Base-by-base conservation (phyloP, 2,329 filamentous ascomycete genomes). In the Neofusicoccum ribis region DNA sequence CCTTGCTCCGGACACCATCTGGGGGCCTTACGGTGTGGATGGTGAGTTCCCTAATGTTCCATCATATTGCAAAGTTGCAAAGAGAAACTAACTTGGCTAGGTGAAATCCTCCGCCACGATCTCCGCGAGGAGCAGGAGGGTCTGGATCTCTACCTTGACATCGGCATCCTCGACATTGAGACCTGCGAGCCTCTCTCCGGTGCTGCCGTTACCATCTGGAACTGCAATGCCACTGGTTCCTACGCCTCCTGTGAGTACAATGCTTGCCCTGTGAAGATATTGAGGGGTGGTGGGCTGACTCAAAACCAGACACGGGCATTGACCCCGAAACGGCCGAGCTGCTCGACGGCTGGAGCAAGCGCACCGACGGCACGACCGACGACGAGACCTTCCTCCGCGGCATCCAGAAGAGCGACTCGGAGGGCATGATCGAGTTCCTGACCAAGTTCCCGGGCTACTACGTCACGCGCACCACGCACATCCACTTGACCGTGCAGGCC, bases 121-220 rank as follows among this genome's bases (percentile, higher is more conserved):
- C 72, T 86, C 37, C 77, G 75, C 8, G 82, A 85, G 50, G 74
- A 75, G 15, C 78, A 85, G 70, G 67, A 70, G 5, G 85, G 84
- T 50, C 74, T 87, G 37, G 77, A 79, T 34, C 72, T 85, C 46
- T 78, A 79, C 2, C 73, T 85, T 9, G 83, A 85, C 69, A 79
- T 84, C 67, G 84, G 86, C 71, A 76, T 86, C 61, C 78, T 86
- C 60, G 84, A 87, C 66, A 78, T 84, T 39, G 76, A 80, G 50
- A 86, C 84, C 2, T 87, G 84, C 74, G 74, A 84, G 69, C 80
- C 82, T 5, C 78, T 86, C 0, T 76, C 80, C 1, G 72, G 82
- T 60, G 77, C 79, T 9, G 82, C 34, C 5, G 34, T 62, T 4
- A 50, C 59, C 36, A 78, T 66, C 71, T 85, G 20, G 84, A 86